These are phyloP conservation scores for Tetrastigma voinierianum DNA, from an alignment of 164 flowering plant genomes.

Conservation along the genomic window DNA sequence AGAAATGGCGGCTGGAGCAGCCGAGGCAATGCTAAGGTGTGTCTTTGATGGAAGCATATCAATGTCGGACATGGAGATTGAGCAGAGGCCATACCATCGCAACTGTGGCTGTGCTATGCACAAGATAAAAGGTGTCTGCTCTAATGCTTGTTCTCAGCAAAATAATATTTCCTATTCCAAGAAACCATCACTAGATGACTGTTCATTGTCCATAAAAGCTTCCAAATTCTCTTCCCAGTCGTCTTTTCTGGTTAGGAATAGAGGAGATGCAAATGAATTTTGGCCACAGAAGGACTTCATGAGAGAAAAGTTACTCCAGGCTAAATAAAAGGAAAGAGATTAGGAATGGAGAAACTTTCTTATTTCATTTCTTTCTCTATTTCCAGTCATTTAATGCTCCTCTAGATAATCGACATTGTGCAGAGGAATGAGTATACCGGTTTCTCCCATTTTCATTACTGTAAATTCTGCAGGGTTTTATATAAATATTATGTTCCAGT, in stretches of 20 bases:
- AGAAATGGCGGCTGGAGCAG: conserved; percentile 11
- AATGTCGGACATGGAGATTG: conserved; percentile 24
- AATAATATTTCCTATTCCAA: conserved; percentile 16
- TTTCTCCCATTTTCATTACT: neutral
- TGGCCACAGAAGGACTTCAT: neutral
- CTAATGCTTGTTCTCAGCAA: conserved; percentile 10
- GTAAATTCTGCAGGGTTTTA: neutral
- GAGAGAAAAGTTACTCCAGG: neutral
- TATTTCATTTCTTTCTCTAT: neutral
- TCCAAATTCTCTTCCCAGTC: conserved; percentile 8
- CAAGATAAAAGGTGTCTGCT: conserved; percentile 9
- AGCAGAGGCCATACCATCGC: conserved; percentile 40
- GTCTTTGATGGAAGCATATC: conserved; percentile 23
- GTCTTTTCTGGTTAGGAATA: neutral
- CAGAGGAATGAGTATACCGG: neutral
- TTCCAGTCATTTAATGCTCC: neutral
- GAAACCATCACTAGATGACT: conserved; percentile 12
- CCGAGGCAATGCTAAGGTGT: conserved; percentile 5
- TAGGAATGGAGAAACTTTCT: neutral
- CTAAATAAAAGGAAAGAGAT: neutral
- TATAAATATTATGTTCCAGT: neutral
- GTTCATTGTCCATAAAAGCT: conserved; percentile 13
- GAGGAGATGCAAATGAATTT: neutral
- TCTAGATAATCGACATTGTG: neutral
- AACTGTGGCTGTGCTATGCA: conserved; percentile 43